Evolutionary conservation across 371 early-diverging fungal genomes (phyloP).

Genomic region (Rhizopus arrhizus): DNA sequence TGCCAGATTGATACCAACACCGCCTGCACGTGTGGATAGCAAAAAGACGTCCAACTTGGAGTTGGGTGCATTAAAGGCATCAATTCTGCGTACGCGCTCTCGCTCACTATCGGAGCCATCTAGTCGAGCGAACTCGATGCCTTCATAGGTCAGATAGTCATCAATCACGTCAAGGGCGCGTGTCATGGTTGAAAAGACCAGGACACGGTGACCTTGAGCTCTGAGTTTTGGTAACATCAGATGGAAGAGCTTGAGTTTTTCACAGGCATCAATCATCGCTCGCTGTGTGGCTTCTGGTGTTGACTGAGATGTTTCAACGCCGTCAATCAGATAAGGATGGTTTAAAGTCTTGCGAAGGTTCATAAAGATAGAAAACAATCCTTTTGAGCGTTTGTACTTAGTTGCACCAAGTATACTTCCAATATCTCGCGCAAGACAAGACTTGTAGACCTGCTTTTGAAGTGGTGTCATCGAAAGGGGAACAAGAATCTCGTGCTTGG

Average conservation of each 20-base stretch:
- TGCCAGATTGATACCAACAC: constrained; percentile 93
- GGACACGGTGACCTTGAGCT: constrained; percentile 61
- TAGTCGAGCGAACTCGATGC: constrained; percentile 67
- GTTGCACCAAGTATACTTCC: constrained; percentile 33
- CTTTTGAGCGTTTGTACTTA: constrained; percentile 29
- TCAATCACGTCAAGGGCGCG: constrained; percentile 66
- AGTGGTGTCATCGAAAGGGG: constrained; percentile 78
- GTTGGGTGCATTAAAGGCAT: constrained; percentile 77
- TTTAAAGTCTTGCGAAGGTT: constrained; percentile 73
- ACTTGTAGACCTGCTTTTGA: constrained; percentile 82
- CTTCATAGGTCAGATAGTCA: constrained; percentile 65
- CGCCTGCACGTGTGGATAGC: constrained; percentile 90
- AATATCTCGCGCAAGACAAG: constrained; percentile 58
- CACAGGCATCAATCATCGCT: constrained; percentile 64
- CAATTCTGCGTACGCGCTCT: constrained; percentile 77
- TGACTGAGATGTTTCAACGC: constrained; percentile 43
- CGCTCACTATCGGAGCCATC: constrained; percentile 77
- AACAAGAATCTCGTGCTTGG: constrained; percentile 85
- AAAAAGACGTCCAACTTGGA: constrained; percentile 80
- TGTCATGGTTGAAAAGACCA: constrained; percentile 80
- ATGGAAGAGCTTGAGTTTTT: constrained; percentile 71
- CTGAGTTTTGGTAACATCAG: constrained; percentile 65
- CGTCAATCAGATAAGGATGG: constrained; percentile 76
- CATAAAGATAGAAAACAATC: constrained; percentile 57
- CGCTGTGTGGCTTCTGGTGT: constrained; percentile 45